Evolutionary conservation across 305 asterid species (phyloP), one percentile per base, ranked within the genome.

Genomic region (Solanum hybrid): DNA sequence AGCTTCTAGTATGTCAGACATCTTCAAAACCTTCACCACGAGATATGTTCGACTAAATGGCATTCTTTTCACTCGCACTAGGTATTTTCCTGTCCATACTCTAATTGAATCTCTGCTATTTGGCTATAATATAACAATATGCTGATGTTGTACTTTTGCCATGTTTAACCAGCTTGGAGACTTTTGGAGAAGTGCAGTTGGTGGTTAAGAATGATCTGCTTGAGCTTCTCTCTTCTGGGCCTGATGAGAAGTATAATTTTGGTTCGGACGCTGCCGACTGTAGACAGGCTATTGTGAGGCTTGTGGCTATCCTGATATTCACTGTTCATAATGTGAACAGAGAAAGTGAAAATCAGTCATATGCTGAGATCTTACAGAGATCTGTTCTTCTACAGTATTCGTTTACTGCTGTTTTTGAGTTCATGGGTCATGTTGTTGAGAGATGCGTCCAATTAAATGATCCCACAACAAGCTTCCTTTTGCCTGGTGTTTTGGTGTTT

Each of bases 321-420:
- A 95, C 97, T 41, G 96, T 96, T 90, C 97, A 96, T 90, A 96
- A 96, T 87, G 95, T 94, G 91, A 96, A 92, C 88, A 92, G 89
- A 92, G 99, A 97, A 92, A 94, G 92, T 91, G 98, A 97, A 68
- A 96, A 93, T 90, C 95, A 96, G 91, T 97, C 99, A 12, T 97
- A 96, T 93, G 98, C 99, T 65, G 98, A 96, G 89, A 97, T 96
- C 89, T 93, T 97, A 75, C 99, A 97, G 89, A 98, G 98, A 79
- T 93, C 98, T 31, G 99, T 95, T 92, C 94, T 96, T 45, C 98
- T 95, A 92, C 98, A 96, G 92, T 95, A 96, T 91, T 96, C 98
- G 70, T 96, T 92, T 90, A 93, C 96, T 91, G 97, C 99, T 38
- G 92, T 93, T 83, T 97, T 97, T 93, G 98, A 96, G 91, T 92